Percentiles rank a stretch among this genome's conserved stretches.
Conservation (phyloP, 371 early-diverging fungal genomes). For the Syncephalastrum contaminatum region DNA sequence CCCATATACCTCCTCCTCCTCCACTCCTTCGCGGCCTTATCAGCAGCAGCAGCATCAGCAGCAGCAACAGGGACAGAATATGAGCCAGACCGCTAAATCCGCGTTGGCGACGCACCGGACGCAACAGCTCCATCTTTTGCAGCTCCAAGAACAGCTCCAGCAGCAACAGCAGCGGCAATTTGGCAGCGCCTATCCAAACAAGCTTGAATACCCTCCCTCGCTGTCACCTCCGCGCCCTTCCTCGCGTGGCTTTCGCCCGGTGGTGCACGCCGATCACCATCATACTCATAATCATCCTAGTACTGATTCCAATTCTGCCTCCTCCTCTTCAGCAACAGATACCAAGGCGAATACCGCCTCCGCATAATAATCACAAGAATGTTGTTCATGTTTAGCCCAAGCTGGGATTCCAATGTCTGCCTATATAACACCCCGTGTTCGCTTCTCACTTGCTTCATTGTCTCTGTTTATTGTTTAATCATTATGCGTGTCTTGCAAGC, state of each 20-base stretch:
- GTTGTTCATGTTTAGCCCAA: no score
- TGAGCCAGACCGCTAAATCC: not conserved
- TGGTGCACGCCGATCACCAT: slow-evolving; percentile 14
- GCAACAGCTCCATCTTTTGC: slow-evolving; percentile 20
- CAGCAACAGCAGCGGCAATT: slow-evolving; percentile 12
- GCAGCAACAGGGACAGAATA: slow-evolving; percentile 2
- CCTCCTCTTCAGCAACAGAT: slow-evolving; percentile 2
- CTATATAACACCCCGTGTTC: no score
- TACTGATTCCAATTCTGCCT: not conserved
- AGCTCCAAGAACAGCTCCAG: slow-evolving; percentile 16
- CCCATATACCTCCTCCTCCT: slow-evolving; percentile 62
- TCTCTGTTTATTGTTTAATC: not conserved
- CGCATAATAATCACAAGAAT: no score
- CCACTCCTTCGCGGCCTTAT: not conserved
- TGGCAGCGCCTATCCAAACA: not conserved
- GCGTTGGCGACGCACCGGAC: slow-evolving; percentile 21
- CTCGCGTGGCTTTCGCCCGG: slow-evolving; percentile 6
- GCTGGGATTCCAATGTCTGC: slow-evolving; percentile 1
- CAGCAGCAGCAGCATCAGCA: slow-evolving; percentile 8
- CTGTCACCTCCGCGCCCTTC: not conserved
- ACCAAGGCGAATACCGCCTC: no score
- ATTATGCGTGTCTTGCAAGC: slow-evolving; percentile 2
- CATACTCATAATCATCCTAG: slow-evolving; percentile 2
- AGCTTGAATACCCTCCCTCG: not conserved
- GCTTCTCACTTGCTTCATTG: no score